These are phyloP conservation scores for Cladosporium sp. DNA, from an alignment of 2,329 filamentous ascomycete species.

Conservation along the genomic window DNA sequence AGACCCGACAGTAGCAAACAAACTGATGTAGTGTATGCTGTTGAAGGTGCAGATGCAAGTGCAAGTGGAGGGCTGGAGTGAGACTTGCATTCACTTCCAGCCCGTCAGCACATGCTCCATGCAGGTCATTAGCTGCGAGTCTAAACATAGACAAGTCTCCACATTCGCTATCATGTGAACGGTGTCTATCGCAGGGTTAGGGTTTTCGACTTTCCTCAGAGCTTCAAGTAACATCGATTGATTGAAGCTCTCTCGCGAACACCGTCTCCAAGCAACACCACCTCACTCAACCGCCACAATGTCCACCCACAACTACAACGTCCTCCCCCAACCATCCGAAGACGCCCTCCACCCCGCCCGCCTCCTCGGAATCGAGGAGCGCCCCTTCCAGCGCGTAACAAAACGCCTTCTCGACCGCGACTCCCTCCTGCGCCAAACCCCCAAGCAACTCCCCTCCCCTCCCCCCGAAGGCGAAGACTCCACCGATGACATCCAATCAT, in stretches of 20 bases:
- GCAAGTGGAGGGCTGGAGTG: neutral
- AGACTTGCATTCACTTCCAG: neutral
- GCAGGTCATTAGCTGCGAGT: neutral
- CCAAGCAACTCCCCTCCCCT: slow-evolving; percentile 60
- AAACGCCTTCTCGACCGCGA: slow-evolving; percentile 74
- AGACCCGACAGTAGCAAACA: neutral
- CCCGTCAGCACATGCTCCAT: slow-evolving; percentile 1
- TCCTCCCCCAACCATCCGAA: slow-evolving; percentile 35
- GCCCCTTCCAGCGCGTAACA: slow-evolving; percentile 85
- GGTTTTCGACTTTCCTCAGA: neutral
- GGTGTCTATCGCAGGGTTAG: neutral
- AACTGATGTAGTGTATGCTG: neutral
- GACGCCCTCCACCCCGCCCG: slow-evolving; percentile 82
- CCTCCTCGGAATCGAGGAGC: slow-evolving; percentile 86
- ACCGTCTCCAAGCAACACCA: neutral
- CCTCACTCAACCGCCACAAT: neutral
- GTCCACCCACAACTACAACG: slow-evolving; percentile 24
- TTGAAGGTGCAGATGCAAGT: neutral
- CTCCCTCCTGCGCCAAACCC: slow-evolving; percentile 61
- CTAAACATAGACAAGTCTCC: neutral
- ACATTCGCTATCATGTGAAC: neutral
- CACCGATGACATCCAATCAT: slow-evolving; percentile 48
- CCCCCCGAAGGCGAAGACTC: slow-evolving; percentile 54
- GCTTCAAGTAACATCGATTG: neutral
- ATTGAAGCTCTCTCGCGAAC: neutral